Evolutionary conservation across 164 flowering plant species (phyloP).

Genomic region (Pachysandra terminalis): DNA sequence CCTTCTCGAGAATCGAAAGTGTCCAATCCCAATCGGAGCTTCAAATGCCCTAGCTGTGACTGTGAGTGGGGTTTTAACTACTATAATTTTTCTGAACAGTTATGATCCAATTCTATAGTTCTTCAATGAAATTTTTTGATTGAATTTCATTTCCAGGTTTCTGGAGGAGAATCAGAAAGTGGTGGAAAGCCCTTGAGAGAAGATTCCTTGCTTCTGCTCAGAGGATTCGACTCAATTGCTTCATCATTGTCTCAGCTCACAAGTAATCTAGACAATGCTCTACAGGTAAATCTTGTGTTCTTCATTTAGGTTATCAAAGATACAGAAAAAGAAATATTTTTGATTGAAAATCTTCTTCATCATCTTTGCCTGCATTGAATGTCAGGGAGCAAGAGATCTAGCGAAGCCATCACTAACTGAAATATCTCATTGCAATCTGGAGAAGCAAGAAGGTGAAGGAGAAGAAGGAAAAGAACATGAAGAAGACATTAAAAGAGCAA

Average conservation of each 20-base stretch:
- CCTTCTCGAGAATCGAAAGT: slow-evolving; percentile 47
- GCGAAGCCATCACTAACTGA: slow-evolving; percentile 63
- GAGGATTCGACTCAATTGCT: slow-evolving; percentile 84
- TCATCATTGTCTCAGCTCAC: slow-evolving; percentile 68
- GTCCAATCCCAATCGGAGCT: slow-evolving; percentile 9
- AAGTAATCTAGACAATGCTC: slow-evolving; percentile 59
- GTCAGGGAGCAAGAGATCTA: slow-evolving; percentile 78
- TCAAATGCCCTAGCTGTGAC: slow-evolving; percentile 14
- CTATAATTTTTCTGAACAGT: background rate
- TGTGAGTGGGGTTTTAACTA: slow-evolving; percentile 5
- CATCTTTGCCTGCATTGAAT: background rate
- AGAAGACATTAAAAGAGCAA: slow-evolving; percentile 28
- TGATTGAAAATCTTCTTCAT: background rate
- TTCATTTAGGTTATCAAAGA: no score
- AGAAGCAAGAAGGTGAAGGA: slow-evolving; percentile 19
- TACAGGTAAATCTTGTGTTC: slow-evolving; percentile 41
- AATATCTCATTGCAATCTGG: slow-evolving; percentile 35
- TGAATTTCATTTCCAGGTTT: slow-evolving; percentile 21
- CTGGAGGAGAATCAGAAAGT: slow-evolving; percentile 29
- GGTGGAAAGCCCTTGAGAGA: slow-evolving; percentile 46
- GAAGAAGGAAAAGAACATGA: slow-evolving; percentile 20
- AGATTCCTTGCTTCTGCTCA: slow-evolving; percentile 72
- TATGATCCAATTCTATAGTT: background rate
- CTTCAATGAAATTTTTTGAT: background rate
- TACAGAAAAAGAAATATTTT: no score